A percentile compares a stretch with the other conserved stretches of the same genome.
phyloP scores from a whole-genome alignment of 768 basidiomycete genomes.

The Psilocybe tampanensis region DNA sequence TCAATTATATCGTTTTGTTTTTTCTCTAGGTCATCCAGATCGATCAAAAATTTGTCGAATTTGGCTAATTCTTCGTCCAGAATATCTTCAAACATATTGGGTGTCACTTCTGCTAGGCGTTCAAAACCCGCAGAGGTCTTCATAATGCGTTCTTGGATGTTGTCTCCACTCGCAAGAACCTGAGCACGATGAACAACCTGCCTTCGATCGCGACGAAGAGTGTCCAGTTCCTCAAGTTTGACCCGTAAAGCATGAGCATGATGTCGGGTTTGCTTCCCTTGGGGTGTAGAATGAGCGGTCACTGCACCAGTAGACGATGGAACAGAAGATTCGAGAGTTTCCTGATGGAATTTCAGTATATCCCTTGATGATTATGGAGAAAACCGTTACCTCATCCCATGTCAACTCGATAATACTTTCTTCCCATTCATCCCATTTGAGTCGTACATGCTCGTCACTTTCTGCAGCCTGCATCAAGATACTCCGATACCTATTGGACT shows the following conservation, averaged over 20 bases:
- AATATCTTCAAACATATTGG: slow-evolving; percentile 87
- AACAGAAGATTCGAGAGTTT: slow-evolving; percentile 63
- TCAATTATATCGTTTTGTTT: slow-evolving; percentile 69
- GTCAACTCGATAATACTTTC: slow-evolving; percentile 69
- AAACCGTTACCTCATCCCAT: slow-evolving; percentile 57
- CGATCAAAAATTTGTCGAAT: slow-evolving; percentile 75
- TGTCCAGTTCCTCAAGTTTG: slow-evolving; percentile 80
- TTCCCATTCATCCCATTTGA: slow-evolving; percentile 92
- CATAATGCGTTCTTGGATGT: slow-evolving; percentile 71
- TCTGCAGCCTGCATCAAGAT: slow-evolving; percentile 71
- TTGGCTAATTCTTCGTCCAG: slow-evolving; percentile 79
- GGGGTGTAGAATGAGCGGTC: slow-evolving; percentile 32
- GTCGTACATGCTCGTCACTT: slow-evolving; percentile 76
- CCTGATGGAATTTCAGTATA: slow-evolving; percentile 37
- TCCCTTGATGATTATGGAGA: slow-evolving; percentile 12
- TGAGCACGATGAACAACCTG: slow-evolving; percentile 68
- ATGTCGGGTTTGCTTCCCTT: slow-evolving; percentile 53
- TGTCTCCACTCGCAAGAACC: slow-evolving; percentile 64
- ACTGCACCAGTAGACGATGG: slow-evolving; percentile 60
- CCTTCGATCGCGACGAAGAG: slow-evolving; percentile 59
- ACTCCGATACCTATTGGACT: slow-evolving; percentile 70
- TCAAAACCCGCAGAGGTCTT: slow-evolving; percentile 68
- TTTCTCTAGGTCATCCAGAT: slow-evolving; percentile 51
- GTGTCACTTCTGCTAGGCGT: slow-evolving; percentile 67
- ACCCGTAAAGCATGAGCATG: slow-evolving; percentile 73